A percentile compares a stretch with the other conserved stretches of the same genome.
Evolutionary conservation across 805 yeast species (phyloP).

Genomic region (Pichia exigua): DNA sequence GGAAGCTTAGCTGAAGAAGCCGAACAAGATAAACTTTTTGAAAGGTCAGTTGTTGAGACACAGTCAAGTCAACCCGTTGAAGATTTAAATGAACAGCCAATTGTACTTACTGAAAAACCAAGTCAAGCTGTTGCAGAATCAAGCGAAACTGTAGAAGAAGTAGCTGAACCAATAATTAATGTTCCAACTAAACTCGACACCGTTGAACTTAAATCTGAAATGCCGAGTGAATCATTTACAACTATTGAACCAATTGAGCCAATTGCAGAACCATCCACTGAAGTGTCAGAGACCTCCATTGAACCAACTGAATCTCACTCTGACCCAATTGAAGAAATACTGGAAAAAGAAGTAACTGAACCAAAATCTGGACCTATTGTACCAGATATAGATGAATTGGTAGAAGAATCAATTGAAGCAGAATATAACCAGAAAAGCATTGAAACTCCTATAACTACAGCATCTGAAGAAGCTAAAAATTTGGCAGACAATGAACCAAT

Average conservation of each 20-base stretch:
- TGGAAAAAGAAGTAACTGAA: not conserved
- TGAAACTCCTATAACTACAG: not conserved
- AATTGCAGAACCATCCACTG: no score
- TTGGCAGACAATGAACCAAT: conserved; percentile 17
- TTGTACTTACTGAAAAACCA: no score
- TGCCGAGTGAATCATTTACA: not conserved
- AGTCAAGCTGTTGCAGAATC: no score
- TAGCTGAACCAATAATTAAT: not conserved
- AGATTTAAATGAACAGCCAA: not conserved
- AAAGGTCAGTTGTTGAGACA: not conserved
- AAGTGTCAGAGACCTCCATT: not conserved
- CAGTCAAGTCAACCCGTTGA: not conserved
- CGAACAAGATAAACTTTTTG: no score
- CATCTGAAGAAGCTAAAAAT: no score
- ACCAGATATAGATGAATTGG: not conserved
- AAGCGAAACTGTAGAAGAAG: not conserved
- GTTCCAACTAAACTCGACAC: not conserved
- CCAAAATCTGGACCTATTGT: not conserved
- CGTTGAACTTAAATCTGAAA: not conserved
- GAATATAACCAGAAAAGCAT: not conserved
- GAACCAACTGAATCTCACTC: not conserved
- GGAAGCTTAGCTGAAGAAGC: no score
- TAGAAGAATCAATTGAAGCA: not conserved
- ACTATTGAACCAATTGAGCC: not conserved
- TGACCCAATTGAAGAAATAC: not conserved